phyloP scores from a whole-genome alignment of 805 yeast species.

The Metschnikowia reukaufii region DNA sequence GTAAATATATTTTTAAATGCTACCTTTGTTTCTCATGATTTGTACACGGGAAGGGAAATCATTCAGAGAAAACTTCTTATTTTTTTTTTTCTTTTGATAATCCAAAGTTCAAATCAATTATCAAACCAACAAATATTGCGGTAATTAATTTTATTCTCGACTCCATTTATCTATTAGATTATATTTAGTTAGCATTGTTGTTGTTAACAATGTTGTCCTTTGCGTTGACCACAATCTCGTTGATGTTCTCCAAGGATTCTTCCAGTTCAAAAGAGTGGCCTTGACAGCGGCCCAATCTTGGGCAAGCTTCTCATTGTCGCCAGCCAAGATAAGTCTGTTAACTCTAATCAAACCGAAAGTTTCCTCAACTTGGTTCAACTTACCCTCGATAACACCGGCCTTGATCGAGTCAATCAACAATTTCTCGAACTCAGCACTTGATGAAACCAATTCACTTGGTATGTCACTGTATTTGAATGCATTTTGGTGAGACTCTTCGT shows the following conservation, averaged over 20 bases:
- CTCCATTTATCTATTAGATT: conserved; percentile 8
- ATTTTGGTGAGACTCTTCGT: conserved; percentile 25
- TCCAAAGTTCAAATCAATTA: too few species aligned
- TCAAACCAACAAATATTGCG: not conserved
- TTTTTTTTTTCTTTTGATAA: too few species aligned
- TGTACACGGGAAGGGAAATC: too few species aligned
- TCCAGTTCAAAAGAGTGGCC: conserved; percentile 39
- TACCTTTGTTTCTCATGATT: too few species aligned
- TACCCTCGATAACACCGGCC: conserved; percentile 46
- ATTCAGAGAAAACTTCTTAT: too few species aligned
- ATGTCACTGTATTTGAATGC: conserved; percentile 38
- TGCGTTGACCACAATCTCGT: conserved; percentile 41
- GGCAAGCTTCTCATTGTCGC: conserved; percentile 30
- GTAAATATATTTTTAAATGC: too few species aligned
- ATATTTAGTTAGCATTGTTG: conserved; percentile 20
- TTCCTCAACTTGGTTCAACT: conserved; percentile 44
- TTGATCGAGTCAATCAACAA: conserved; percentile 43
- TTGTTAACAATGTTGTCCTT: conserved; percentile 42
- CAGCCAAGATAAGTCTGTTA: conserved; percentile 41
- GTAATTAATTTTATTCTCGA: conserved; percentile 4
- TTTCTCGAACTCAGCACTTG: conserved; percentile 37
- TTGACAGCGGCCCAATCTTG: conserved; percentile 39
- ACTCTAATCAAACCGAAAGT: conserved; percentile 42
- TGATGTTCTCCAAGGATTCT: conserved; percentile 40
- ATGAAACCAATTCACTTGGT: conserved; percentile 29